These are phyloP conservation scores for Yarrowia alimentaria DNA, from an alignment of 805 yeast genomes.

Conservation along the genomic window DNA sequence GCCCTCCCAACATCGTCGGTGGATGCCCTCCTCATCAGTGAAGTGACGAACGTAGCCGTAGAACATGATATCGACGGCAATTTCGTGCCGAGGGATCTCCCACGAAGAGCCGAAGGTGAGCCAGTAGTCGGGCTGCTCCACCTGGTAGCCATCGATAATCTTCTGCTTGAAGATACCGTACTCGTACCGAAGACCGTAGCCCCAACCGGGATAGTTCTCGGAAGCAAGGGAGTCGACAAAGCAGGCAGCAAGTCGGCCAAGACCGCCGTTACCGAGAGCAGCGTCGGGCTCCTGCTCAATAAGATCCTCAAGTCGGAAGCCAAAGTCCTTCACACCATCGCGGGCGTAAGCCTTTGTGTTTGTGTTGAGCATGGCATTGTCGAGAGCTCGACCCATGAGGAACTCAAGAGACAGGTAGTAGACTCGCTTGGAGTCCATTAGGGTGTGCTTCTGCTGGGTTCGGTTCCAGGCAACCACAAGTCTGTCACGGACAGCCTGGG, in stretches of 20 bases:
- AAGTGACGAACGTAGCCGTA: slow-evolving; percentile 72
- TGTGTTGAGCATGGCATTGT: slow-evolving; percentile 85
- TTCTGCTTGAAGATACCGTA: slow-evolving; percentile 91
- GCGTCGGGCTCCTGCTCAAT: slow-evolving; percentile 89
- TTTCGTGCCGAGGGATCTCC: slow-evolving; percentile 86
- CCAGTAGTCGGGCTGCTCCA: slow-evolving; percentile 95
- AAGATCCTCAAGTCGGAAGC: slow-evolving; percentile 84
- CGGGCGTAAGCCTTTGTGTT: slow-evolving; percentile 60
- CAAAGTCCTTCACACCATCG: slow-evolving; percentile 64
- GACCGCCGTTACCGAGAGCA: slow-evolving; percentile 92
- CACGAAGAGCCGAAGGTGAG: slow-evolving; percentile 84
- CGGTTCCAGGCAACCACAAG: slow-evolving; percentile 85
- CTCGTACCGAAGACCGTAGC: slow-evolving; percentile 89
- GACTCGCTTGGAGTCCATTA: slow-evolving; percentile 78
- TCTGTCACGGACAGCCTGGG: slow-evolving; percentile 73
- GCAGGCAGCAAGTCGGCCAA: slow-evolving; percentile 93
- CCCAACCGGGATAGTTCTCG: slow-evolving; percentile 91
- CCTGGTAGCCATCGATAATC: slow-evolving; percentile 89
- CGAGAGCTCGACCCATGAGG: slow-evolving; percentile 92
- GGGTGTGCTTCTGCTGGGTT: slow-evolving; percentile 86
- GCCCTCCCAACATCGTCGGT: slow-evolving; percentile 72
- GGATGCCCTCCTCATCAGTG: slow-evolving; percentile 50
- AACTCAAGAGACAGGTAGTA: slow-evolving; percentile 86
- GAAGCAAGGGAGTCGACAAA: slow-evolving; percentile 86
- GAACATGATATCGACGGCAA: slow-evolving; percentile 85